Base-by-base conservation (phyloP, 2,329 filamentous ascomycete species). In the Furcasterigmium furcatum region DNA sequence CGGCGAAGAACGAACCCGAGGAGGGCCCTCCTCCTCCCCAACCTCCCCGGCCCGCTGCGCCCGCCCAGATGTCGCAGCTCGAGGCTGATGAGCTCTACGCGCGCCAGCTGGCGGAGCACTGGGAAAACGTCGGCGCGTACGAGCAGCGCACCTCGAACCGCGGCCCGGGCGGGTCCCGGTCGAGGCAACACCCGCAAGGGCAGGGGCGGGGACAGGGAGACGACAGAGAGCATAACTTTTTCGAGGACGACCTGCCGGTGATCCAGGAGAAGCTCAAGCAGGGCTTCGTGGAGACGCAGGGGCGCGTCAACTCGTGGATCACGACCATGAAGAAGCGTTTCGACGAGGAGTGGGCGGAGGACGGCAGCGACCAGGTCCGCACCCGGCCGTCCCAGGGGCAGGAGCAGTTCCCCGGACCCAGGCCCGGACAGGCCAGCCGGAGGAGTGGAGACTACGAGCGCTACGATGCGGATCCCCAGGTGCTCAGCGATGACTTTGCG, bases 261-360 rank as follows among this genome's bases (percentile, higher is more conserved):
- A 96, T 99, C 61, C 85, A 85, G 54, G 90, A 96, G 62, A 96
- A 95, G 59, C 80, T 99, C 55, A 87, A 86, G 62, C 95, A 97
- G 70, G 94, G 94, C 4, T 99, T 99, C 68, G 60, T 91, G 45
- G 91, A 99, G 61, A 97, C 94, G 2, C 94, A 97, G 70, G 84
- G 81, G 45, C 95, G 88, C 61, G 88, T 99, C 57, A 97, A 95
- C 70, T 80, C 82, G 41, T 97, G 92, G 91, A 90, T 99, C 57
- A 87, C 81, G 42, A 91, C 84, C 52, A 74, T 99, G 62, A 94
- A 89, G 72, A 97, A 97, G 79, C 89, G 85, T 66, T 80, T 99
- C 27, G 91, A 97, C 58, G 92, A 94, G 41, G 89, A 94, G 52
- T 88, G 91, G 47, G 80, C 86, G 44, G 87, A 91, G 20, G 80